These are phyloP conservation scores for Acorus gramineus DNA, from an alignment of 106 monocot species.

Conservation along the genomic window DNA sequence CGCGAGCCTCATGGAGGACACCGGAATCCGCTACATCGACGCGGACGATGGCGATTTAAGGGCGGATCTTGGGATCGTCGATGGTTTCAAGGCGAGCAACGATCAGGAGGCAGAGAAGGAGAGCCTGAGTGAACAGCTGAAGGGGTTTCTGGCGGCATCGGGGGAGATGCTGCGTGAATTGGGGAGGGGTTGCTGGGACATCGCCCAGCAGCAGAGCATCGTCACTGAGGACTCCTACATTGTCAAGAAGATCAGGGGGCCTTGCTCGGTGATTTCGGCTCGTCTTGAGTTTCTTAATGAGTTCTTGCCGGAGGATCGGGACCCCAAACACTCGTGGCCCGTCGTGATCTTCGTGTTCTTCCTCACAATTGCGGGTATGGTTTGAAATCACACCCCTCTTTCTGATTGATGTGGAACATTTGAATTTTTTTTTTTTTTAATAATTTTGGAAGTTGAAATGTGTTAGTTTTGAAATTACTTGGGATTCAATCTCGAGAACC, in stretches of 20 bases:
- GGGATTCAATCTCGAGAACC: background rate
- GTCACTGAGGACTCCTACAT: constrained; percentile 52
- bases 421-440: background rate
- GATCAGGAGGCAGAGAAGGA: constrained; percentile 42
- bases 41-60: constrained; percentile 3
- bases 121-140: constrained; percentile 66
- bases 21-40: constrained; percentile 28
- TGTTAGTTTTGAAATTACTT: background rate
- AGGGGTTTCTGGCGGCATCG: constrained; percentile 66
- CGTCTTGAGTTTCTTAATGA: constrained; percentile 76
- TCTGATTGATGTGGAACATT: background rate
- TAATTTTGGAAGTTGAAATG: background rate
- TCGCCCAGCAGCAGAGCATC: constrained; percentile 49
- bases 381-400: background rate
- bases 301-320: constrained; percentile 92
- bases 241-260: constrained; percentile 37
- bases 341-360: constrained; percentile 67
- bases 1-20: constrained; percentile 31
- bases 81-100: constrained; percentile 11
- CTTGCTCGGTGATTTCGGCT: constrained; percentile 19
- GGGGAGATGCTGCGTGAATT: constrained; percentile 69
- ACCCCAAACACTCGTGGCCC: constrained; percentile 67
- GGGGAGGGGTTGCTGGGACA: constrained; percentile 56
- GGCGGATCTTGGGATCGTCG: background rate
- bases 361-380: constrained; percentile 50